These are phyloP conservation scores for Talaromyces sp. DNA, from an alignment of 2,329 filamentous ascomycete genomes.

Conservation along the genomic window DNA sequence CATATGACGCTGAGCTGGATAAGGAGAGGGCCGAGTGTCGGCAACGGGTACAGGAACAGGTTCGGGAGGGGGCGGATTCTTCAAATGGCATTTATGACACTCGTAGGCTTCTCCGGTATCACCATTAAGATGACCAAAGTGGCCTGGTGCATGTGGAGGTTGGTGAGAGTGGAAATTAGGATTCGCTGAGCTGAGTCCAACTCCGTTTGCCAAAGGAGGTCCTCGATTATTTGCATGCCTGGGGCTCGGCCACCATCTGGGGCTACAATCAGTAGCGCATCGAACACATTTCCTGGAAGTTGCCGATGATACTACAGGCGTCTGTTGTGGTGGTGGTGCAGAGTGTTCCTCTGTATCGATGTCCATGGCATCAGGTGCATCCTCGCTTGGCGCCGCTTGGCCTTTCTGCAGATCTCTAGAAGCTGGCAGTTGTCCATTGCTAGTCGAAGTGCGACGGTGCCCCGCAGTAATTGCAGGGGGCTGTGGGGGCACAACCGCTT, in stretches of 20 bases:
- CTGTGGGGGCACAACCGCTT: slow-evolving; percentile 39
- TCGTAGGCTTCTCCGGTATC: slow-evolving; percentile 56
- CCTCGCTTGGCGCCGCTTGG: slow-evolving; percentile 22
- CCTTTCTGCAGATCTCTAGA: slow-evolving; percentile 30
- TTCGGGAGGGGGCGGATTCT: slow-evolving; percentile 35
- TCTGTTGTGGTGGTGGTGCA: slow-evolving; percentile 19
- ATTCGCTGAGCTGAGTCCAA: slow-evolving; percentile 26
- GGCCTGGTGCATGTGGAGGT: slow-evolving; percentile 29
- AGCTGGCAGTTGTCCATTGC: slow-evolving; percentile 39
- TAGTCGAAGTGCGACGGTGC: slow-evolving; percentile 61
- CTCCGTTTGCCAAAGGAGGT: slow-evolving; percentile 37
- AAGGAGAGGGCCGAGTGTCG: slow-evolving; percentile 29
- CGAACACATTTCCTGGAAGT: slow-evolving; percentile 40
- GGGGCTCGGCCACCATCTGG: slow-evolving; percentile 64
- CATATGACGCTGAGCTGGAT: slow-evolving; percentile 33
- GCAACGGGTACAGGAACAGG: slow-evolving; percentile 29
- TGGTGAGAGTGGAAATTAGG: slow-evolving; percentile 25
- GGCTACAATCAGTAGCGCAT: slow-evolving; percentile 45
- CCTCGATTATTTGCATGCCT: slow-evolving; percentile 56
- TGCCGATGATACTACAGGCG: slow-evolving; percentile 16
- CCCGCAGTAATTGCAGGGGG: slow-evolving; percentile 34
- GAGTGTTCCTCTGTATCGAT: slow-evolving; percentile 34
- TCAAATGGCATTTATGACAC: slow-evolving; percentile 72
- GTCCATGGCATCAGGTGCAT: slow-evolving; percentile 32
- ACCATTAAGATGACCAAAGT: slow-evolving; percentile 32